phyloP scores from a whole-genome alignment of 1,284 basidiomycete genomes.

The Pulveroboletus sp. region DNA sequence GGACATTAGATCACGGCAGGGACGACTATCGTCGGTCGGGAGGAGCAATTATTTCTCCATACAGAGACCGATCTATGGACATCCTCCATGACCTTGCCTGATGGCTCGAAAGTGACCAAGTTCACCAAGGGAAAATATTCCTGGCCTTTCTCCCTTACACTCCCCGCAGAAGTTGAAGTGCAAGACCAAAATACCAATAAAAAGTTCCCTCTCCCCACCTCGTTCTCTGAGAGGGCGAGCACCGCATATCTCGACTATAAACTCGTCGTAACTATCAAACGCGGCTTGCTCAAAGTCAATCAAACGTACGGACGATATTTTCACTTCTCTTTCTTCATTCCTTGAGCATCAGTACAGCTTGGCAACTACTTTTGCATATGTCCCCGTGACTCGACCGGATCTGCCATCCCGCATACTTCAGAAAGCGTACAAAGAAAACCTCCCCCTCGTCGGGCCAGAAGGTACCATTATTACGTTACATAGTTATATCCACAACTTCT shows the following conservation, averaged over 20 bases:
- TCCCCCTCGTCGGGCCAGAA: conserved; percentile 44
- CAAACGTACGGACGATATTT: conserved; percentile 37
- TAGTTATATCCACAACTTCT: neutral
- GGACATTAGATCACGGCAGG: conserved; percentile 41
- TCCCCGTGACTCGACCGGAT: conserved; percentile 44
- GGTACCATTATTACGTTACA: conserved; percentile 14
- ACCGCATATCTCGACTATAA: conserved; percentile 53
- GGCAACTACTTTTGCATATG: conserved; percentile 41
- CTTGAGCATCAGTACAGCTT: conserved; percentile 21
- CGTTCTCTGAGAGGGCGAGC: conserved; percentile 47
- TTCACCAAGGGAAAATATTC: conserved; percentile 43
- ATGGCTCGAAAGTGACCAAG: conserved; percentile 33
- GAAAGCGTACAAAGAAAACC: conserved; percentile 47
- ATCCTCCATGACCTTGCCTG: conserved; percentile 25
- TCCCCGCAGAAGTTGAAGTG: conserved; percentile 45
- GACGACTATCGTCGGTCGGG: conserved; percentile 47
- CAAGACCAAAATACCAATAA: conserved; percentile 33
- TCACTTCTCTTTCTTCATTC: neutral
- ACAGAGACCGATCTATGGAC: conserved; percentile 43
- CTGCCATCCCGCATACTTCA: conserved; percentile 49
- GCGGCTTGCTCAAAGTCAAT: conserved; percentile 45
- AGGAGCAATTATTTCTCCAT: conserved; percentile 45
- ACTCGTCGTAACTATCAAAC: conserved; percentile 48
- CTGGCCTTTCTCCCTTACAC: conserved; percentile 49
- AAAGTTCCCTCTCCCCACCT: conserved; percentile 46